Conservation (phyloP, 164 flowering plant species). For the Saururus chinensis region DNA sequence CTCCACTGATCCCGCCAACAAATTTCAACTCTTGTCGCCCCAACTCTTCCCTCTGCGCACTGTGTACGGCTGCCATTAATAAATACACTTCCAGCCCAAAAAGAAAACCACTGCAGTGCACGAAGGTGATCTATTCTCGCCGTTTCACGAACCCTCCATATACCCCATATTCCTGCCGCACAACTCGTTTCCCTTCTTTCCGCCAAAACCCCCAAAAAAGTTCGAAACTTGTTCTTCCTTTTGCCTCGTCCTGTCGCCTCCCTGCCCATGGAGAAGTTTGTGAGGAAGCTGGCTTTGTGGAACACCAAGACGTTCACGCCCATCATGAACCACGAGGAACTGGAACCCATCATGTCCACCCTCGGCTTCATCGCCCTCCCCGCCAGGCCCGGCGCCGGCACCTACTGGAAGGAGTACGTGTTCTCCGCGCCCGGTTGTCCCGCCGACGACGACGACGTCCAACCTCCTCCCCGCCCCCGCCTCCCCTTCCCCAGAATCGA, state of each 20-base stretch:
- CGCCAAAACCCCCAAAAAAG: not conserved
- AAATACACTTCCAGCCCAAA: too few relatives aligned
- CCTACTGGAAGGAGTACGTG: slow-evolving; percentile 37
- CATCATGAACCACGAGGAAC: slow-evolving; percentile 56
- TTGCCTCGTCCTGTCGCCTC: too few relatives aligned
- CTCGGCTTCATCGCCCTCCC: slow-evolving; percentile 40
- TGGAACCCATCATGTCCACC: slow-evolving; percentile 50
- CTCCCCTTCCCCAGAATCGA: slow-evolving; percentile 58
- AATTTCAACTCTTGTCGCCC: too few relatives aligned
- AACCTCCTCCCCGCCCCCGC: slow-evolving; percentile 26
- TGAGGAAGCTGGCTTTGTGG: slow-evolving; percentile 55
- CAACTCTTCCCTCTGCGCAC: too few relatives aligned
- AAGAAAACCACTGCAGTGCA: too few relatives aligned
- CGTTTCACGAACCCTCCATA: too few relatives aligned
- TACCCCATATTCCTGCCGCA: too few relatives aligned
- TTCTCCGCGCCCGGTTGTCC: slow-evolving; percentile 16
- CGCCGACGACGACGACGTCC: slow-evolving; percentile 1
- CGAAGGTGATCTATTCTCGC: too few relatives aligned
- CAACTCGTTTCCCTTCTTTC: too few relatives aligned
- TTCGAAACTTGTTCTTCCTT: not conserved
- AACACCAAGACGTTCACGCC: slow-evolving; percentile 52
- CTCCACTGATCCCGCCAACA: too few relatives aligned
- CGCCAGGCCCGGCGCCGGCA: slow-evolving; percentile 21
- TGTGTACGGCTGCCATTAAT: too few relatives aligned
- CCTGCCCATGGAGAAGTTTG: slow-evolving; percentile 26